Base-by-base conservation (phyloP, 441 rosid genomes). In the Sinapis alba region DNA sequence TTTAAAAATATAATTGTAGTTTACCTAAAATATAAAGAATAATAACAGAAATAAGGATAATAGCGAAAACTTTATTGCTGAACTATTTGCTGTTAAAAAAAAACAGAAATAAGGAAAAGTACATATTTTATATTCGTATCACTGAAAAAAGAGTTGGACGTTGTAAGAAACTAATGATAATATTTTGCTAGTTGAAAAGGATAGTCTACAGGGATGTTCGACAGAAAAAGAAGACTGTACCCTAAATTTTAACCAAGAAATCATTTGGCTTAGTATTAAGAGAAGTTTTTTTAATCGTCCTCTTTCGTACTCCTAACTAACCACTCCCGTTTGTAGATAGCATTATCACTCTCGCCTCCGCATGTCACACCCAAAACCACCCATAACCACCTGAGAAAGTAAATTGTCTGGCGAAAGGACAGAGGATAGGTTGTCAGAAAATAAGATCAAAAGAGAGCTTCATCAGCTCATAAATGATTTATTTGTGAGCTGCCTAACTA, bases 301-400 rank as follows among this genome's bases (percentile, higher is more conserved):
- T 90, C 89, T 83, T 83, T 89, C 90, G 88, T 88, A 5, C 78
- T 10, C 6, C 97, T 92, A 34, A 92, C 95, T n/a, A n/a, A n/a
- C 69, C 97, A 77, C 87, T 90, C 93, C 96, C 90, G 80, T 92
- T 84, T 12, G 96, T 92, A 1, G 96, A 86, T 62, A 92, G 82
- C 43, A 87, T 92, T 0, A 94, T 92, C 63, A 92, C 92, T 5
- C 83, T 89, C 2, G 93, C 90, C 79, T 92, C 93, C 61, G 88
- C 85, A 96, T 88, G 81, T 50, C 24, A 57, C 30, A 62, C 34
- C n/a, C n/a, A n/a, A n/a, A n/a, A n/a, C n/a, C n/a, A n/a, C n/a
- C 51, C 1, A 53, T 41, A 23, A 24, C 26, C 41, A 70, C 45
- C 56, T 53, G 13, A 15, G 15, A 70, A 51, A 23, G 36, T 16